Evolutionary conservation across 2,329 filamentous ascomycete genomes (phyloP), one percentile per base, ranked within the genome.

Genomic region (Trichoderma asperellum): DNA sequence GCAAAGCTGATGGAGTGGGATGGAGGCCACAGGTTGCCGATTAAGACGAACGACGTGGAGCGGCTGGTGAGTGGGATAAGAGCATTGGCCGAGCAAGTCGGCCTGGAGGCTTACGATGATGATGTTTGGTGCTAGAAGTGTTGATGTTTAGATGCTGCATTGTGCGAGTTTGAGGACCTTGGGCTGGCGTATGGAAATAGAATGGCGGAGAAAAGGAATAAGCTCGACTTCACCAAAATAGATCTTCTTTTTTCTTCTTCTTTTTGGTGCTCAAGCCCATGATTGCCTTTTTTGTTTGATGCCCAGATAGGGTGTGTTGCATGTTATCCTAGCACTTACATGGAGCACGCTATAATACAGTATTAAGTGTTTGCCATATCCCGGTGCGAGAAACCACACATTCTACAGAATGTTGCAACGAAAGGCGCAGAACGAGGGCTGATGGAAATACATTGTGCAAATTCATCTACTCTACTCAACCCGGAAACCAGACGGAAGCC

Each of bases 1-100:
- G 81, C 85, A 6, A 83, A 79, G 49, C 71, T 93, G 57, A 77
- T 94, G 1, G 89, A 93, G 77, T 94, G 92, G 92, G 86, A 92
- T 69, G 92, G 91, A 0, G 85, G 83, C 1, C 92, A 95, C 77
- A 81, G 92, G 6, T 82, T 95, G 60, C 90, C 91, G 2, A 84
- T 94, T 70, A 92, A 91, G 81, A 82, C 80, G 27, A 80, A 78
- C 35, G 91, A 94, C 77, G 90, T 94, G 3, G 82, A 86, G n/a
- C 70, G 71, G 21, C 73, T 81, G 3, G 70, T 72, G 21, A 64
- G 58, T 0, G 62, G 72, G 16, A 78, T 80, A 2, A 37, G 77
- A 34, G 72, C 74, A 21, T 57, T 80, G 40, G 76, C 76, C 4
- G 63, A 55, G 56, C 35, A 62, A 52, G 68, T 71, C 0, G 70